Base-by-base conservation (phyloP, 441 rosid genomes). In the Mallotus repandus region DNA sequence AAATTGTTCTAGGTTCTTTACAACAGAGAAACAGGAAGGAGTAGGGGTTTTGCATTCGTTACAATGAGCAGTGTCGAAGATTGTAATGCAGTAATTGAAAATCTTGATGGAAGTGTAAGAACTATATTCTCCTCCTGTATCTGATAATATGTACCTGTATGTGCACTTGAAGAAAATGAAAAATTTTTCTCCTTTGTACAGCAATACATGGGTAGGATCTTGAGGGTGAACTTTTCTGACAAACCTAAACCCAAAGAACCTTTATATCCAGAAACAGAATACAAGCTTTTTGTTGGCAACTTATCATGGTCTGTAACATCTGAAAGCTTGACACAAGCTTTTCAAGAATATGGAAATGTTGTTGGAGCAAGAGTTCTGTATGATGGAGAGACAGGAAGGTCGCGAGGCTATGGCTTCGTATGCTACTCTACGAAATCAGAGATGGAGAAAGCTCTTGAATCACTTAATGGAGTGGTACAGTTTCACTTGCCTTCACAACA, bases 11-110 rank as follows among this genome's bases (percentile, higher is more conserved):
- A 90, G 93, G 98, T 94, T 74, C 93, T 94, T 59, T 91, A 94
- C 61, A 77, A 94, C 56, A 88, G 97, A 82, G 82, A 88, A 14
- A 88, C 93, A 5, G 97, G 97, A 66, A 91, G 83, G 79, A 92
- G 97, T 74, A 85, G 93, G 78, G 99, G 99, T 14, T 95, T 91
- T 38, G 98, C 94, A 16, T 95, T 95, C 50, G 98, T 89, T 57
- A 89, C 96, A 7, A 95, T 95, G 99, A 92, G 92, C 75, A 91
- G 74, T 22, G 53, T 92, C 59, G 97, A 92, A 79, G 97, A 92
- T 65, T 92, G 98, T 64, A 80, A 89, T 46, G 52, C 75, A n/a
- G 89, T 91, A 19, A 87, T 91, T 46, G 82, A 89, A 56, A 95
- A 95, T 58, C 94, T 95, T 13, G 93, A 89, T 88, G 97, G 98